phyloP scores from a whole-genome alignment of 495 filamentous ascomycete genomes.

The Opeltia flavorubescens region DNA sequence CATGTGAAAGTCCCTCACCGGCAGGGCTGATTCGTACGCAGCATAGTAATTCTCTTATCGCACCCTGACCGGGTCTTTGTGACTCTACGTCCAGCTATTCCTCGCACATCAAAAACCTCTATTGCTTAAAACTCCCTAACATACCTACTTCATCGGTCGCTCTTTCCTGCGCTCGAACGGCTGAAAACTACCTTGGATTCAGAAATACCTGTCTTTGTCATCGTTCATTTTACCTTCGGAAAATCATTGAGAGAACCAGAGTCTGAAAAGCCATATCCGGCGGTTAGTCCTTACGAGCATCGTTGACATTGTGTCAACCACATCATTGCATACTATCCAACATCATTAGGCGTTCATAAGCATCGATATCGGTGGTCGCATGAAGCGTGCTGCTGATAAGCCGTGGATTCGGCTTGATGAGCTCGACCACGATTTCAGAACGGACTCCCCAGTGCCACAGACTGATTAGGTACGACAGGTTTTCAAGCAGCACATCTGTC shows the following conservation, averaged over 20 bases:
- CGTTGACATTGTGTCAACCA: background rate
- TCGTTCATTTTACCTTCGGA: background rate
- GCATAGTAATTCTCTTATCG: too few species aligned
- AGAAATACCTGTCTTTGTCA: background rate
- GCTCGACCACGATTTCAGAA: background rate
- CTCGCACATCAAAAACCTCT: background rate
- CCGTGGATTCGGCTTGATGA: background rate
- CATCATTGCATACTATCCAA: background rate
- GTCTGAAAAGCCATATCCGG: background rate
- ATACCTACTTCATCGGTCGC: background rate
- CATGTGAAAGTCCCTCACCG: background rate
- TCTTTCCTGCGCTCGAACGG: background rate
- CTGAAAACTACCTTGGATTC: background rate
- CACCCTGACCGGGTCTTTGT: too few species aligned
- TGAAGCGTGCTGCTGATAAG: background rate
- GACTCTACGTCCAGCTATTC: background rate
- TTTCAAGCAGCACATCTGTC: conserved; percentile 2
- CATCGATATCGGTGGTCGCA: background rate
- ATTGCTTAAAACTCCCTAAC: too few species aligned
- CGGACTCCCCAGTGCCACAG: conserved; percentile 1
- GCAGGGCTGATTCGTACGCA: too few species aligned
- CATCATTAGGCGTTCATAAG: background rate
- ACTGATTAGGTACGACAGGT: conserved; percentile 13
- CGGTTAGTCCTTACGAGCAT: background rate
- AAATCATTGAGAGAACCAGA: background rate